These are phyloP conservation scores for Coleophoma crateriformis DNA, from an alignment of 2,329 filamentous ascomycete genomes.

Conservation along the genomic window DNA sequence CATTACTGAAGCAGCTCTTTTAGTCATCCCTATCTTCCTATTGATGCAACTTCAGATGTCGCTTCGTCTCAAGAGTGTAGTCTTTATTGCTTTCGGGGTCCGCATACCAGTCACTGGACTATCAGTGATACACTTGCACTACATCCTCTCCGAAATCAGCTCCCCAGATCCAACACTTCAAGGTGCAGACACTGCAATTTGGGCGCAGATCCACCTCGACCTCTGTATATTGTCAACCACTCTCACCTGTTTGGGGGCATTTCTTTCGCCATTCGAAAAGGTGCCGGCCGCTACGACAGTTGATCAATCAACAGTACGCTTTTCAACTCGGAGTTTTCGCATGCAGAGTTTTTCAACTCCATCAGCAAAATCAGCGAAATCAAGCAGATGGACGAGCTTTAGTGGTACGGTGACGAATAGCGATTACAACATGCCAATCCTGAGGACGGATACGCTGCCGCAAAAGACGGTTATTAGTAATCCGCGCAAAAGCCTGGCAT, in stretches of 20 bases:
- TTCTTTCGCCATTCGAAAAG: slow-evolving; percentile 11
- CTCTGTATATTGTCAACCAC: slow-evolving; percentile 34
- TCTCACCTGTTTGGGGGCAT: slow-evolving; percentile 35
- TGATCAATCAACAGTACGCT: background rate
- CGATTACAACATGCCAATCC: background rate
- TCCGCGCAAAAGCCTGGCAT: background rate
- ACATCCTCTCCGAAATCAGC: slow-evolving; percentile 22
- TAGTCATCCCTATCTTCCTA: background rate
- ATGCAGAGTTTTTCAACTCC: background rate
- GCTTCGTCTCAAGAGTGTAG: background rate
- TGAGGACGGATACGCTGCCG: background rate
- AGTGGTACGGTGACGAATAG: background rate
- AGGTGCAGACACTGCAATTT: slow-evolving; percentile 29
- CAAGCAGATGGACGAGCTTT: background rate
- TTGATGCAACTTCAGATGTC: background rate
- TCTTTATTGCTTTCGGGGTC: background rate
- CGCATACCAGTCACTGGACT: slow-evolving; percentile 22
- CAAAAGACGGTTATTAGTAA: background rate
- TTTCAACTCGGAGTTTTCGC: background rate
- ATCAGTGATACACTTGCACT: slow-evolving; percentile 30
- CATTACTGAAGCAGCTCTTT: background rate
- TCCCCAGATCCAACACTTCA: slow-evolving; percentile 30
- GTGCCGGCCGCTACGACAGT: too few species aligned
- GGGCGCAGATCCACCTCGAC: slow-evolving; percentile 33
- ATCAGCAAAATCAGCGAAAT: too few species aligned